Base-by-base conservation (phyloP, 2,329 filamentous ascomycete species). In the Huntiella omanensis region DNA sequence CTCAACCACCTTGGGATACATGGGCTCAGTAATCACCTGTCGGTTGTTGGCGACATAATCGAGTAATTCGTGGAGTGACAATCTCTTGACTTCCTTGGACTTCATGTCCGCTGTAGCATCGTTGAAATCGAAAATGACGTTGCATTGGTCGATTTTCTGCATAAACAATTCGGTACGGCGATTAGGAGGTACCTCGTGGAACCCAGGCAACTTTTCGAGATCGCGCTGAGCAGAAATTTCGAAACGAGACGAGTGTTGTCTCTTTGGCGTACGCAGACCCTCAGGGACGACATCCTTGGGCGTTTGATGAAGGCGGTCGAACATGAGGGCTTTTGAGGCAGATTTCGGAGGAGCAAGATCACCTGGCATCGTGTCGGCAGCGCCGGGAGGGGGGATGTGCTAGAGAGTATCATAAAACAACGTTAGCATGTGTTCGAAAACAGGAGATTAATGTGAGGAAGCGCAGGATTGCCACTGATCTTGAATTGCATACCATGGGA, bases 91-190 rank as follows among this genome's bases (percentile, higher is more conserved):
- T 65, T 98, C 91, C 68, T 98, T 98, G 41, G 88, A 94, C 64
- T 98, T 98, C 87, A 98, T 96, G 60, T 98, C 91, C 54, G 81
- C 87, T 53, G 84, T 93, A 42, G 88, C 85, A 63, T 98, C 91
- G 60, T 96, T 98, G 67, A 98, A 98, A 66, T 98, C 91, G 60
- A 98, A 98, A 57, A 98, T 98, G 67, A 98, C 92, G 60, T 98
- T 98, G 69, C 91, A 98, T 62, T 98, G 91, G 57, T 96, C 91
- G 55, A 98, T 91, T 71, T 98, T 98, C 60, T 96, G 87, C 87
- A 98, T 95, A 65, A 98, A 98, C 13, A 98, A 74, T 55, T 96
- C 88, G 64, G 95, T 87, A 51, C 91, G 77, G 52, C 88, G 78
- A 60, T 93, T 93, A 12, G 91, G 91, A 8, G 88, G 83, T 19